phyloP scores from a whole-genome alignment of 2,329 filamentous ascomycete genomes.

The Beauveria pseudobassiana region DNA sequence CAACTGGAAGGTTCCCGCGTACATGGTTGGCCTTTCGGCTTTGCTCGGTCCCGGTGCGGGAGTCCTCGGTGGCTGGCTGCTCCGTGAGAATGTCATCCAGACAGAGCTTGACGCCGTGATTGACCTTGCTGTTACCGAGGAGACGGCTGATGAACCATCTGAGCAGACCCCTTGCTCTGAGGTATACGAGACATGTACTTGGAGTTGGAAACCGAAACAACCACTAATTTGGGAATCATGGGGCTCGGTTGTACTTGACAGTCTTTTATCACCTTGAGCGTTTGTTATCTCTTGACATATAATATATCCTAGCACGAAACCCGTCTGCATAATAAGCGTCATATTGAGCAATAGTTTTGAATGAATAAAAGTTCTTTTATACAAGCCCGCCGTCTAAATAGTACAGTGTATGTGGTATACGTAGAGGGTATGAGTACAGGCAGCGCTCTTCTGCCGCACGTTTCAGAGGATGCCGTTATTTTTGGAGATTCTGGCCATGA shows the following conservation, averaged over 20 bases:
- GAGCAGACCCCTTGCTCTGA: slow-evolving; percentile 7
- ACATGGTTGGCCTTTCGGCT: slow-evolving; percentile 22
- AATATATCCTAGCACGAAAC: background rate
- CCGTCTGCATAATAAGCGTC: background rate
- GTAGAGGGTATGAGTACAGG: slow-evolving; percentile 11
- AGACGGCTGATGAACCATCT: background rate
- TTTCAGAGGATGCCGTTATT: slow-evolving; percentile 9
- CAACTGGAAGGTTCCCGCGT: slow-evolving; percentile 33
- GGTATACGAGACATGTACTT: no score
- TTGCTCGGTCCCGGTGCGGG: slow-evolving; percentile 32
- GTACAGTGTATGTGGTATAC: slow-evolving; percentile 18
- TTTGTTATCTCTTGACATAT: background rate
- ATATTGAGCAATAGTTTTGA: slow-evolving; percentile 4
- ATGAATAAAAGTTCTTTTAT: slow-evolving; percentile 11
- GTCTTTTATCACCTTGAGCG: background rate
- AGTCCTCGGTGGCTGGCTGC: slow-evolving; percentile 31
- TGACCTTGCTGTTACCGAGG: slow-evolving; percentile 13
- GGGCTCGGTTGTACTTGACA: background rate
- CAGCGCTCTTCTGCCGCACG: background rate
- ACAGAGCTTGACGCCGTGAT: slow-evolving; percentile 15
- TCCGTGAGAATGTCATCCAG: slow-evolving; percentile 29
- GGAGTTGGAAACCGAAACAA: background rate
- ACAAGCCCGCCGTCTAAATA: slow-evolving; percentile 16
- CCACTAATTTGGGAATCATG: background rate
- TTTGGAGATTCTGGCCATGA: slow-evolving; percentile 42